Evolutionary conservation across 495 filamentous ascomycete species (phyloP).

Genomic region (Polyplosphaeria fusca): DNA sequence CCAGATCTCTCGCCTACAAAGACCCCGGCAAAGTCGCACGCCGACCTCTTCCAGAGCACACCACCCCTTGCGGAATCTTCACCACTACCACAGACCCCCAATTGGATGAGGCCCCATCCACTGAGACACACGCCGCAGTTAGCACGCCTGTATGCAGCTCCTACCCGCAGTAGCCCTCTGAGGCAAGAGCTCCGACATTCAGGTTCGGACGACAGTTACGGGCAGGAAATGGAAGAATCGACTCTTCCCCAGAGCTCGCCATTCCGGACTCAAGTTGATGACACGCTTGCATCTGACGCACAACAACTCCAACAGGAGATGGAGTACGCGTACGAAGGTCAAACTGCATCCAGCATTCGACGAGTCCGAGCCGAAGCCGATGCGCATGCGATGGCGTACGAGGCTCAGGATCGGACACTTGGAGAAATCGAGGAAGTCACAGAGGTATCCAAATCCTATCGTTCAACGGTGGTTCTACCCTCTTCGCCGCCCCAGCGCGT

Average conservation of each 20-base stretch:
- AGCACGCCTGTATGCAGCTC: conserved; percentile 6
- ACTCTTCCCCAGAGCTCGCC: conserved; percentile 20
- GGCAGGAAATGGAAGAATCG: conserved; percentile 11
- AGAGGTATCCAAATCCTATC: conserved; percentile 10
- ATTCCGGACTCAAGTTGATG: conserved; percentile 24
- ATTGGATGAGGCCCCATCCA: too few relatives aligned
- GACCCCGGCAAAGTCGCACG: neutral
- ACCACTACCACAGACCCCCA: too few relatives aligned
- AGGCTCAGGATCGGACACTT: conserved; percentile 18
- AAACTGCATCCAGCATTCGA: conserved; percentile 22
- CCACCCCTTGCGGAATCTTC: too few relatives aligned
- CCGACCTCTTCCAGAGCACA: conserved; percentile 15
- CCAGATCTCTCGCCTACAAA: conserved; percentile 14
- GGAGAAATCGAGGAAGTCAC: conserved; percentile 28
- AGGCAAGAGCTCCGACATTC: conserved; percentile 7
- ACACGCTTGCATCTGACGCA: conserved; percentile 9
- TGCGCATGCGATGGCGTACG: conserved; percentile 10
- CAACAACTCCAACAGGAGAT: conserved; percentile 15
- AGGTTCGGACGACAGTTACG: conserved; percentile 13
- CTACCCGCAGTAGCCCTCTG: conserved; percentile 17
- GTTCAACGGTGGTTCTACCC: conserved; percentile 1
- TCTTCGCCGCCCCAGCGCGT: conserved; percentile 12
- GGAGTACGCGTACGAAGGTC: conserved; percentile 16
- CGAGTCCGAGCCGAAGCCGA: conserved; percentile 26
- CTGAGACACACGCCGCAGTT: too few relatives aligned